phyloP scores from a whole-genome alignment of 2,329 filamentous ascomycete species.

The Sclerotinia minor region DNA sequence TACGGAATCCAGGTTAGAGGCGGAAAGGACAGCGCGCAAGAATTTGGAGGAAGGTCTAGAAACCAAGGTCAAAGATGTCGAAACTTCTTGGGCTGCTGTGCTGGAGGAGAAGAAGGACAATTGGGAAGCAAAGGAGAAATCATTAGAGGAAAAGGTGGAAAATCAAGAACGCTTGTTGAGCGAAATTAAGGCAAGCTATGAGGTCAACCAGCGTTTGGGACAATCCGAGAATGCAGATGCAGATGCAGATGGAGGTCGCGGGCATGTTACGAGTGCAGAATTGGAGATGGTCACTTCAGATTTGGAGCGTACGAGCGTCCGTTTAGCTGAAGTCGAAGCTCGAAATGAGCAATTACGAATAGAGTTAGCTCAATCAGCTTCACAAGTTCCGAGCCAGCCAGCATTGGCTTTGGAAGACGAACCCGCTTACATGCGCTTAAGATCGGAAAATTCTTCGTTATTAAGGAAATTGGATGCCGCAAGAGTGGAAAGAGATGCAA shows the following conservation, averaged over 20 bases:
- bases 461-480: conserved; percentile 83
- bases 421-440: conserved; percentile 80
- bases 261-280: conserved; percentile 79
- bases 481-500: conserved; percentile 78
- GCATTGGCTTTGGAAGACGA: conserved; percentile 77
- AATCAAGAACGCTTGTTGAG: conserved; percentile 89
- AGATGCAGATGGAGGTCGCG: conserved; percentile 56
- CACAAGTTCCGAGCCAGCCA: conserved; percentile 63
- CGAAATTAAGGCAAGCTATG: conserved; percentile 95
- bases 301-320: conserved; percentile 81
- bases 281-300: conserved; percentile 92
- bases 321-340: conserved; percentile 87
- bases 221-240: conserved; percentile 65
- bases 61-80: conserved; percentile 80
- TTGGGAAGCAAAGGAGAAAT: conserved; percentile 91
- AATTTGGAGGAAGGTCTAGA: conserved; percentile 77
- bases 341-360: conserved; percentile 91
- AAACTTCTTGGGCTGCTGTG: conserved; percentile 85
- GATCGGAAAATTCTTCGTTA: conserved; percentile 90
- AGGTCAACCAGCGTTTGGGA: conserved; percentile 88
- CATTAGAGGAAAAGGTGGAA: conserved; percentile 88
- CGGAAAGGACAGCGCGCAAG: conserved; percentile 71
- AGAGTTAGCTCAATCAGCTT: conserved; percentile 86
- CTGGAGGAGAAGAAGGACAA: conserved; percentile 93
- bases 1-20: conserved; percentile 75